phyloP scores from a whole-genome alignment of 2,329 filamentous ascomycete species.

The Clonostachys rhizophaga region DNA sequence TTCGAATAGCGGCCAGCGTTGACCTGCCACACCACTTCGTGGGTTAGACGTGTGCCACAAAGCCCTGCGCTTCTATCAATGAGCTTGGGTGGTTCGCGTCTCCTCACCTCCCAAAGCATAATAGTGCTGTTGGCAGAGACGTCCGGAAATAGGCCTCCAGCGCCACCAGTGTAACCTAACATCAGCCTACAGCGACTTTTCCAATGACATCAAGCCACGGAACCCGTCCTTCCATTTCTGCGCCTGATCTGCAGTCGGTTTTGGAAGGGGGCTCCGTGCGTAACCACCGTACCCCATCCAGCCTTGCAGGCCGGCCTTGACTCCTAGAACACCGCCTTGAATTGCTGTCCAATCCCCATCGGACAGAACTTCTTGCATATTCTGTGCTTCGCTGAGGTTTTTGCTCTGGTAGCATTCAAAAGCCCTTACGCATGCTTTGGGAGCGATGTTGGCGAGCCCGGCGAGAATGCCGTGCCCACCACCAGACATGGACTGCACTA shows the following conservation, averaged over 20 bases:
- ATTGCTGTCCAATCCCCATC: constrained; percentile 19
- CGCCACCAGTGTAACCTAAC: too few relatives aligned
- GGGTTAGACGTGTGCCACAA: too few relatives aligned
- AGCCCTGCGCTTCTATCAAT: too few relatives aligned
- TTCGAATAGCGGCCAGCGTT: too few relatives aligned
- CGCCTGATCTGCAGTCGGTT: constrained; percentile 41
- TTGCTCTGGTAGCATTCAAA: constrained; percentile 24
- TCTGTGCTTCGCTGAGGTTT: constrained; percentile 22
- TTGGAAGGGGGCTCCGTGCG: constrained; percentile 39
- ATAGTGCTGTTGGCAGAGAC: too few relatives aligned
- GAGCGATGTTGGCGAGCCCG: constrained; percentile 31
- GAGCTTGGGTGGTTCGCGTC: too few relatives aligned
- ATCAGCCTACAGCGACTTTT: constrained; percentile 36
- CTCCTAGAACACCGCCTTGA: constrained; percentile 17
- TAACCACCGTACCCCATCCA: constrained; percentile 9
- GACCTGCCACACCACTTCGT: too few relatives aligned
- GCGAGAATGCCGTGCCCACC: constrained; percentile 34
- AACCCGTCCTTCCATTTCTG: constrained; percentile 51
- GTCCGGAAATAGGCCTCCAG: too few relatives aligned
- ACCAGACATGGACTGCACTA: constrained; percentile 30
- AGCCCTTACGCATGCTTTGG: constrained; percentile 26
- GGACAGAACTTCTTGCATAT: constrained; percentile 24
- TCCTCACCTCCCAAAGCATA: too few relatives aligned
- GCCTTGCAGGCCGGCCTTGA: constrained; percentile 28
- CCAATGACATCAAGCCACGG: constrained; percentile 43